Percentiles rank a stretch among this genome's conserved stretches.
These are phyloP conservation scores for Trichoderma brevicompactum DNA, from an alignment of 2,329 filamentous ascomycete species.

Conservation along the genomic window DNA sequence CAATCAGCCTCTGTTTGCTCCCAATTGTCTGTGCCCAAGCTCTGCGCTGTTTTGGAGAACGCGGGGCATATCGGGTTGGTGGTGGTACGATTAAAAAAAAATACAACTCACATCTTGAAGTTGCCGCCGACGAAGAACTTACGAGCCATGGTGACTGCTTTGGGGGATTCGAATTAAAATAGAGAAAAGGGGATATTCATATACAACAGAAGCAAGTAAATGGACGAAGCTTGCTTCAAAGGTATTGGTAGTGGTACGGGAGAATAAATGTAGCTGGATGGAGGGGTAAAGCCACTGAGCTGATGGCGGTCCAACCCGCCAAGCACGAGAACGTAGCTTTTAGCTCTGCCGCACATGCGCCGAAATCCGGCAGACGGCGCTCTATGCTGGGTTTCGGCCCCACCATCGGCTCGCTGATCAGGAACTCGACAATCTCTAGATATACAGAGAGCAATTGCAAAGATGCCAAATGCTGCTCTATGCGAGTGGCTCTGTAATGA, in stretches of 20 bases:
- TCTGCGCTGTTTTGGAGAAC: constrained; percentile 40
- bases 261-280: constrained; percentile 16
- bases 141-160: constrained; percentile 76
- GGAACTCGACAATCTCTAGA: background rate
- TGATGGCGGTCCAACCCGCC: background rate
- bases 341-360: constrained; percentile 17
- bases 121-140: constrained; percentile 98
- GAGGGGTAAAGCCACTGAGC: constrained; percentile 16
- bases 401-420: constrained; percentile 7
- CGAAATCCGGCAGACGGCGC: constrained; percentile 10
- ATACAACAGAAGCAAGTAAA: background rate
- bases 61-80: constrained; percentile 31
- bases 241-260: background rate
- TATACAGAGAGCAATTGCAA: background rate
- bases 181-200: background rate
- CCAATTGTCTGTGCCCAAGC: constrained; percentile 1
- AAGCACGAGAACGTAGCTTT: background rate
- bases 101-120: constrained; percentile 89
- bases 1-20: background rate
- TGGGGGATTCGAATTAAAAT: constrained; percentile 7
- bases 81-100: constrained; percentile 32
- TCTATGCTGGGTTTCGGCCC: constrained; percentile 1
- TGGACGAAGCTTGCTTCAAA: background rate
- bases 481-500: too few relatives aligned
- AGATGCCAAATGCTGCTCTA: background rate